Base-by-base conservation (phyloP, 768 basidiomycete species). In the Mycena amicta region DNA sequence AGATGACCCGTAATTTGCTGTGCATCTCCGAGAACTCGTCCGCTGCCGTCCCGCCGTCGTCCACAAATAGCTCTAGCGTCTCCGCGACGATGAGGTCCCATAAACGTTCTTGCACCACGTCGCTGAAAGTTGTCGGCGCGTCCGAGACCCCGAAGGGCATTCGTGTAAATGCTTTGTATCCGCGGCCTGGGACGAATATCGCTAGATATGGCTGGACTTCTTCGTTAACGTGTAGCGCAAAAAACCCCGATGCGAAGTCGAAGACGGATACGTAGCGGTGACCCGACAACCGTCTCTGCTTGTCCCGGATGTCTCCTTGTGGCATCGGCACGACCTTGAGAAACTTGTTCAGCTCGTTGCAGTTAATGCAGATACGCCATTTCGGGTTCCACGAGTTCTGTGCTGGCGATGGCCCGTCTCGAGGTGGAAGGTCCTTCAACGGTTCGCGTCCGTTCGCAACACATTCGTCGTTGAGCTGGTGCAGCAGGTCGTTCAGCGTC, bases 61-160 rank as follows among this genome's bases (percentile, higher is more conserved):
- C 47, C 5, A 80, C 72, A 25, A 77, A 77, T 4, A 72, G 53
- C 46, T 76, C 74, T 12, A 76, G 11, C 27, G 12, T 49, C 27
- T 29, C 27, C 27, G 23, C 8, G 15, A 49, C 43, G 22, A 45
- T 13, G 15, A 49, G 8, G 26, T 49, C 47, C 23, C 27, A 8
- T 11, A 49, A n/a, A 5, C 11, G 23, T 12, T 29, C 13, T 28
- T 12, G 15, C 12, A 49, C 47, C 12, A 28, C 27, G 6, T 28
- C 5, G 25, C 5, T 15, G 27, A 77, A 79, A 5, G 66, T 67
- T 0, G 75, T 64, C 15, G 76, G 77, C 3, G 73, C 72, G 0
- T 75, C 77, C 0, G 72, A 72, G 0, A 77, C 45, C 0, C 78
- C 78, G 56, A 80, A 77, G 0, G 74, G 77, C 72, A 80, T 76